A percentile compares a stretch with the other conserved stretches of the same genome.
Conservation (phyloP, 768 basidiomycete genomes). For the Epithele typhae region DNA sequence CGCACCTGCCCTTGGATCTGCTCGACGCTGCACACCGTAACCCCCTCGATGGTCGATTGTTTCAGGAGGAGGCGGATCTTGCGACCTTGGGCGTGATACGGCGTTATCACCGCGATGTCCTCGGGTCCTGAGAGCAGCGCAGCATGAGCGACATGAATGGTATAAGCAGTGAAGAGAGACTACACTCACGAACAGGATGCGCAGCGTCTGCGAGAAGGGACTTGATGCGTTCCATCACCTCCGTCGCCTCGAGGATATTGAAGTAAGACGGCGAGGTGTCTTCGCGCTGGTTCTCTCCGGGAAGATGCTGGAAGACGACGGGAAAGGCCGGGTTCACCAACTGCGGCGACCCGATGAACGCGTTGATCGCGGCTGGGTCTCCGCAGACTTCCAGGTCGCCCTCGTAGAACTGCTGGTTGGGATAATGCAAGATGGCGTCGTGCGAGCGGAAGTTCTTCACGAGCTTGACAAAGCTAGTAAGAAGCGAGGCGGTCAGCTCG, state of each 20-base stretch:
- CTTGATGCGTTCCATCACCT: conserved; percentile 31
- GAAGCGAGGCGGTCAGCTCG: neutral
- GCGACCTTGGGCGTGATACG: conserved; percentile 35
- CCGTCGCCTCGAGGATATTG: conserved; percentile 34
- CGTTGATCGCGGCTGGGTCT: conserved; percentile 21
- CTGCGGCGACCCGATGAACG: conserved; percentile 22
- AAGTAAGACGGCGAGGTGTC: conserved; percentile 36
- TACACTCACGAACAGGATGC: conserved; percentile 24
- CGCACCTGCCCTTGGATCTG: conserved; percentile 40
- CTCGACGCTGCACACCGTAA: conserved; percentile 36
- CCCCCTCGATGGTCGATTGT: conserved; percentile 7
- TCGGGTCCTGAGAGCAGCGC: conserved; percentile 24
- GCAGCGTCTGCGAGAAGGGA: conserved; percentile 22
- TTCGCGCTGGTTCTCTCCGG: conserved; percentile 32
- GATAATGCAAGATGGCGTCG: conserved; percentile 47
- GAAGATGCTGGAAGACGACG: conserved; percentile 30
- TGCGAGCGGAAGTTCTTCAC: conserved; percentile 59
- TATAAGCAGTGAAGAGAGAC: neutral
- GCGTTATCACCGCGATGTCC: conserved; percentile 37
- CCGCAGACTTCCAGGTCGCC: conserved; percentile 29
- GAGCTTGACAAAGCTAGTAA: conserved; percentile 25
- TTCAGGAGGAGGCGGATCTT: conserved; percentile 28
- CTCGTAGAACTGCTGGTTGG: conserved; percentile 44
- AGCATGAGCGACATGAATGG: neutral
- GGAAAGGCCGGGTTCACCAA: conserved; percentile 26